These are phyloP conservation scores for Fomitopsis betulina DNA, from an alignment of 1,284 basidiomycete genomes.

Conservation along the genomic window DNA sequence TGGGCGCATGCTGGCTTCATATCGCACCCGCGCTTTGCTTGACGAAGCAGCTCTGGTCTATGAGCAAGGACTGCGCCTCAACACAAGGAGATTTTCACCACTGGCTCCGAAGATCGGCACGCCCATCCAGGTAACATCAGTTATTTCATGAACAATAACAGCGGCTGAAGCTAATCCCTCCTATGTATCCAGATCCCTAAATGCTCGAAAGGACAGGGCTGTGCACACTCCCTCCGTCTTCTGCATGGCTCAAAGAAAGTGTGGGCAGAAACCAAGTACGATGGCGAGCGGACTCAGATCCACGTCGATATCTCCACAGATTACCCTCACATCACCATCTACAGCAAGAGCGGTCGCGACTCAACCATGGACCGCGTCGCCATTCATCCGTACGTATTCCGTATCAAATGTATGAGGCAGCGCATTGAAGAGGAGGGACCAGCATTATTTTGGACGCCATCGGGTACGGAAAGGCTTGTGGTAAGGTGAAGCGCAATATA, in stretches of 20 bases:
- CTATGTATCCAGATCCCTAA: constrained; percentile 64
- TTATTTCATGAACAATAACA: too few species aligned
- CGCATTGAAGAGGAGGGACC: background rate
- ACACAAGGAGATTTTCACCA: constrained; percentile 5
- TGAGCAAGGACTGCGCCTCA: constrained; percentile 34
- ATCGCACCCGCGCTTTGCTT: constrained; percentile 49
- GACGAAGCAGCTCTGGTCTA: constrained; percentile 44
- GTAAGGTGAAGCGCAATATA: constrained; percentile 40
- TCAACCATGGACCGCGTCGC: constrained; percentile 70
- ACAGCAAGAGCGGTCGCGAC: constrained; percentile 80
- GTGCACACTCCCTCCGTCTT: constrained; percentile 49
- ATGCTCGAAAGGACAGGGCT: constrained; percentile 64
- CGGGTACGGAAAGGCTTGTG: constrained; percentile 30
- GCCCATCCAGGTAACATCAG: constrained; percentile 45
- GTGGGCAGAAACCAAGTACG: constrained; percentile 89
- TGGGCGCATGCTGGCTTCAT: constrained; percentile 49
- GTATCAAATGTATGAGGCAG: background rate
- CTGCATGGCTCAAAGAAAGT: constrained; percentile 43
- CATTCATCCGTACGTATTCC: constrained; percentile 53
- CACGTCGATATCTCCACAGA: constrained; percentile 54
- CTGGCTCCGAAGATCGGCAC: constrained; percentile 37
- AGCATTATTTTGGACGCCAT: constrained; percentile 66
- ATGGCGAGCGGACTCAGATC: constrained; percentile 86
- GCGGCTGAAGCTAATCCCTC: too few species aligned
- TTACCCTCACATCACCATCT: constrained; percentile 59